Evolutionary conservation across 163 green algal species (phyloP), one percentile per base, ranked within the genome.

Genomic region (Smithsoniella earleae): DNA sequence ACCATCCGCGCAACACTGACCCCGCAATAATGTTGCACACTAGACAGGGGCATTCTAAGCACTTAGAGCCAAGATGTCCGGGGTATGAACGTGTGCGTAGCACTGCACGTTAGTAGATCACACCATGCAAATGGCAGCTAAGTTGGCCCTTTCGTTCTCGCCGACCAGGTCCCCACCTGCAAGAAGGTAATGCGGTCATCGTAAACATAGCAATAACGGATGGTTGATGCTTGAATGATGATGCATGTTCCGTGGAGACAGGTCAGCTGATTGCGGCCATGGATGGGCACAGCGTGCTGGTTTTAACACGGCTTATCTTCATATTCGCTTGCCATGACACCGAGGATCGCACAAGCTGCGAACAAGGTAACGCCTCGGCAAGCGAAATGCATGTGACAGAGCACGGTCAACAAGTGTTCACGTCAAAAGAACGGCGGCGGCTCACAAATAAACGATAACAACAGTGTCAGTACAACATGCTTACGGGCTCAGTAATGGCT

Each of bases 201-300:
- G n/a, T n/a, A n/a, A n/a, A n/a, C n/a, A n/a, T n/a, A n/a, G n/a
- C n/a, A n/a, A n/a, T n/a, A n/a, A n/a, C n/a, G n/a, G n/a, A n/a
- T n/a, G n/a, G n/a, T n/a, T n/a, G n/a, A n/a, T n/a, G n/a, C n/a
- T n/a, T n/a, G n/a, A n/a, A n/a, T n/a, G n/a, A n/a, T n/a, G n/a
- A n/a, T n/a, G n/a, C n/a, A 16, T 69, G 58, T 69, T 33, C 58
- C 58, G 58, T 38, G 10, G 58, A 69, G 58, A 69, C 58, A 69
- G 58, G 58, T 69, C 58, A 69, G 58, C 58, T n/a, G n/a, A n/a
- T n/a, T n/a, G 5, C 58, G 1, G 58, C 58, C 25, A 69, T 13
- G 58, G 33, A 34, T 13, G 25, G 25, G 40, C 13, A 10, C 10
- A 13, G 30, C 58, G 58, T 34, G 34, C 58, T 43, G 58, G 58